Conservation (phyloP, 768 basidiomycete genomes). For the Daedalea quercina region DNA sequence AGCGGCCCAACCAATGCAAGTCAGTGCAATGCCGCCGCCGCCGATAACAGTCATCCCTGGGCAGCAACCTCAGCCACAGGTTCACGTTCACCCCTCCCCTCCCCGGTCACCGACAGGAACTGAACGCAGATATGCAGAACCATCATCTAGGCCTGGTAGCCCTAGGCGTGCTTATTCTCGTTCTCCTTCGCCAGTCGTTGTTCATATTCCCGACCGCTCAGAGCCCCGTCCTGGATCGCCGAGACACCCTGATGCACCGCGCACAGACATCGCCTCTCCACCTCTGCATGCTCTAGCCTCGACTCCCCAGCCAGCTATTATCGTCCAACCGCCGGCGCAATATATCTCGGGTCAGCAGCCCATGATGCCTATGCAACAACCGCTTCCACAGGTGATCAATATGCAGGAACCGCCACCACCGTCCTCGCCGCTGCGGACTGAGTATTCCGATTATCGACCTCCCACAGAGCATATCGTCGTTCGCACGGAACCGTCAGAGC, state of each 20-base stretch:
- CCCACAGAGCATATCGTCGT: neutral
- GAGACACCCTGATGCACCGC: slow-evolving; percentile 3
- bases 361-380: neutral
- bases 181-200: neutral
- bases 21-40: too few species aligned
- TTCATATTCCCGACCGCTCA: neutral
- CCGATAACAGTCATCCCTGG: neutral
- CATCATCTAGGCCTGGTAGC: neutral
- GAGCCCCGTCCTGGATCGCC: neutral
- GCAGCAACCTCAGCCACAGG: neutral
- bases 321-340: slow-evolving; percentile 5
- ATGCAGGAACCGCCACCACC: neutral
- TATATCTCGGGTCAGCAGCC: neutral
- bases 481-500: neutral
- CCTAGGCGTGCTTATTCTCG: neutral
- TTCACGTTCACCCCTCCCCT: neutral
- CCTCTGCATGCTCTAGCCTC: neutral
- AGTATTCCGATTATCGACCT: neutral
- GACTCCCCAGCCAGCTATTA: neutral
- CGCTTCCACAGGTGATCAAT: neutral
- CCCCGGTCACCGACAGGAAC: neutral
- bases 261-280: neutral
- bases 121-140: neutral
- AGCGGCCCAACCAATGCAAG: too few species aligned
- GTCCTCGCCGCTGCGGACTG: neutral